A percentile compares a stretch with the other conserved stretches of the same genome.
Evolutionary conservation across 2,329 filamentous ascomycete species (phyloP).

Genomic region (Neurospora crassa): DNA sequence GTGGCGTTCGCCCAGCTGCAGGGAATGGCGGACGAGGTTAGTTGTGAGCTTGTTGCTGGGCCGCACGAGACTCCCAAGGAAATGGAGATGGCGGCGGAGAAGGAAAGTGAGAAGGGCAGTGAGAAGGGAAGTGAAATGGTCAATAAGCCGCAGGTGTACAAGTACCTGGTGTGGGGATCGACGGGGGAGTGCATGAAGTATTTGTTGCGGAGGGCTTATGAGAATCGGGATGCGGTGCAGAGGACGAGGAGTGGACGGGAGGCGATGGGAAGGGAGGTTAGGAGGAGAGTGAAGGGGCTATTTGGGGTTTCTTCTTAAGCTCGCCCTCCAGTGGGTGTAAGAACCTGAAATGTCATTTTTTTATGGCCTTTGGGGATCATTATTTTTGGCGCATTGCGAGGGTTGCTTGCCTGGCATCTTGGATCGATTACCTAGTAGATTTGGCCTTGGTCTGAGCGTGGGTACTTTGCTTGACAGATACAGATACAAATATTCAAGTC

Average conservation of each 20-base stretch:
- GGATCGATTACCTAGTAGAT: not conserved
- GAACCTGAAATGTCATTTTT: too few species aligned
- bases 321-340: too few species aligned
- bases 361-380: not conserved
- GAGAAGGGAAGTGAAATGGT: not conserved
- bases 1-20: constrained; percentile 70
- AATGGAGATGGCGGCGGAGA: not conserved
- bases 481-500: not conserved
- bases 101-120: not conserved
- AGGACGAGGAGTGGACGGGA: constrained; percentile 52
- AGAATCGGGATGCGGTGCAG: constrained; percentile 63
- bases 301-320: constrained; percentile 25
- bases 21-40: constrained; percentile 94
- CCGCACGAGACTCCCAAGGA: not conserved
- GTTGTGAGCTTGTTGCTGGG: constrained; percentile 44
- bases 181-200: constrained; percentile 82
- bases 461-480: not conserved
- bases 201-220: constrained; percentile 59
- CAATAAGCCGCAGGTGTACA: constrained; percentile 37
- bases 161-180: constrained; percentile 62
- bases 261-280: constrained; percentile 53
- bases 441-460: not conserved
- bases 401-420: not conserved
- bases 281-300: constrained; percentile 39
- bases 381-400: not conserved